Base-by-base conservation (phyloP, 768 basidiomycete genomes). In the Crassisporium funariophilum region DNA sequence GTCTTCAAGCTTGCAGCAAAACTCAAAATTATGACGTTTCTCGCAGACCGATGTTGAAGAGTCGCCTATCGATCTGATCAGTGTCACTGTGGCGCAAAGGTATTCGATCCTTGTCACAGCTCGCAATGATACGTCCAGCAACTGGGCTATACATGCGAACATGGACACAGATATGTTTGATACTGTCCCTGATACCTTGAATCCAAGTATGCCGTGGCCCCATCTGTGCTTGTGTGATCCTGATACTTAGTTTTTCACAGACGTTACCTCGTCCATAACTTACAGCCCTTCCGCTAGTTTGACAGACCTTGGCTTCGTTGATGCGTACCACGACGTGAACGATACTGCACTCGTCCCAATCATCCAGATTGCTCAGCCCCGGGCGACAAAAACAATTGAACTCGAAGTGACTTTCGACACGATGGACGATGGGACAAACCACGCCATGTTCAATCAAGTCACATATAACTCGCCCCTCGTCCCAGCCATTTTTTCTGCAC, bases 101-200 rank as follows among this genome's bases (percentile, higher is more conserved):
- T 97, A 95, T 67, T 95, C 94, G 0, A 74, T 99, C 31, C 82
- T 98, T 23, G 91, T 99, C 42, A 86, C 86, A 9, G 95, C 95
- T 8, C 82, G 87, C 38, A 95, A 95, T 66, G 89, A 93, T 53
- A 88, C 86, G 0, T 70, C 78, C 2, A 71, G 79, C 16, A 97
- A 99, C 73, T 98, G 85, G 84, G 82, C 81, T 41, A 82, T 99
- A 48, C 90, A 93, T 60, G 88, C 88, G 4, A 90, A 94, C 72
- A 91, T 98, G 81, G 91, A 95, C 61, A 79, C 79, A 0, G 72
- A 71, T 51, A 95, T 95, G 93, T 98, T 97, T 65, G 95, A 98
- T 64, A 72, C 55, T 11, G 61, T 94, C 11, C 92, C 95, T 0
- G 71, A 75, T 19, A 67, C 73, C 9, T 75, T 98, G 19, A 79